phyloP scores from a whole-genome alignment of 1,284 basidiomycete species.

The Puccinia horiana region DNA sequence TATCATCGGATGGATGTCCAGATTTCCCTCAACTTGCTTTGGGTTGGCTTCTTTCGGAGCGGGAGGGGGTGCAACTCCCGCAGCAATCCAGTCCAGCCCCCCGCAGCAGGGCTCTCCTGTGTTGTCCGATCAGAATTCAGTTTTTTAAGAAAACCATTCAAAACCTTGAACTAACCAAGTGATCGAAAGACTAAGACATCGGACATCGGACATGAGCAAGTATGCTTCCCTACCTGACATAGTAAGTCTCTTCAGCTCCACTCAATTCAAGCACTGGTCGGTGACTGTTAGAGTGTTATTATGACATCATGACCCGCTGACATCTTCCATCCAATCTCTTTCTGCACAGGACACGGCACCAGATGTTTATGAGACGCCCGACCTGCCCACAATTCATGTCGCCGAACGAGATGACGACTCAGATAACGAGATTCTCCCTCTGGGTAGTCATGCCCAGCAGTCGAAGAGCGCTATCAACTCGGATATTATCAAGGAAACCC shows the following conservation, averaged over 20 bases:
- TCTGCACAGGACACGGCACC: constrained; percentile 74
- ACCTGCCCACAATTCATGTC: constrained; percentile 65
- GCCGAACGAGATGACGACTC: constrained; percentile 47
- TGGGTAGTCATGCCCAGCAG: neutral
- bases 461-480: neutral
- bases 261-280: neutral
- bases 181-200: too few species aligned
- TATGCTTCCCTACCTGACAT: constrained; percentile 88
- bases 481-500: constrained; percentile 35
- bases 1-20: too few species aligned
- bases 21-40: too few species aligned
- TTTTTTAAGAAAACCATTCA: too few species aligned
- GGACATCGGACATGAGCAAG: constrained; percentile 61
- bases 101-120: too few species aligned
- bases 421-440: constrained; percentile 18
- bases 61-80: too few species aligned
- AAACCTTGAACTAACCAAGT: too few species aligned
- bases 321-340: neutral
- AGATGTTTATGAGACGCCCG: constrained; percentile 89
- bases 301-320: constrained; percentile 5
- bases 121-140: too few species aligned
- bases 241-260: constrained; percentile 62
- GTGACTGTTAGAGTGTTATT: neutral
- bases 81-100: too few species aligned
- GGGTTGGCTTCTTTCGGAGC: too few species aligned